phyloP scores from a whole-genome alignment of 768 basidiomycete species.

The Mycena leptocephala region DNA sequence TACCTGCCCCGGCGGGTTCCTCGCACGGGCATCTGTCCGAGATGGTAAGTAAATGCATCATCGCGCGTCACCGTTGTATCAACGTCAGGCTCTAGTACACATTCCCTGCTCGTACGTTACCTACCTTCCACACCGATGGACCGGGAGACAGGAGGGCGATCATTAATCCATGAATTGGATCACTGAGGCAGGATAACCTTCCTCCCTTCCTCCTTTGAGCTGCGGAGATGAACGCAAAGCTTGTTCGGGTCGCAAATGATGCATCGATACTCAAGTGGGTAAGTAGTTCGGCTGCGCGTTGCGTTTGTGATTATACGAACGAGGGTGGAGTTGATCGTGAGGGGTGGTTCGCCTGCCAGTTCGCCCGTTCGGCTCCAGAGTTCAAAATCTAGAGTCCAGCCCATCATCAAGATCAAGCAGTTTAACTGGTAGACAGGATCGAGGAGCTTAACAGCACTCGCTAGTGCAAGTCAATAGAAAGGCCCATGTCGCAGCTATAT shows the following conservation, averaged over 20 bases:
- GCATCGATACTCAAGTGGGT: not conserved
- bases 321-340: no score
- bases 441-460: not conserved
- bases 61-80: no score
- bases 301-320: not conserved
- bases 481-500: not conserved
- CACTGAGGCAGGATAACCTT: not conserved
- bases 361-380: not conserved
- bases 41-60: not conserved
- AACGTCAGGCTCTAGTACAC: not conserved
- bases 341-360: not conserved
- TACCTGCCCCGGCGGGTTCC: not conserved
- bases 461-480: not conserved
- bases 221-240: not conserved
- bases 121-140: not conserved
- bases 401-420: not conserved
- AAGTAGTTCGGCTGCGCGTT: not conserved
- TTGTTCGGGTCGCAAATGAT: not conserved
- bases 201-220: not conserved
- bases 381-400: not conserved
- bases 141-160: slow-evolving; percentile 1
- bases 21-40: not conserved
- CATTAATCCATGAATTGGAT: not conserved
- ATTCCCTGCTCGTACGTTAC: no score
- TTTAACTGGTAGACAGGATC: no score